Base-by-base conservation (phyloP, 2,329 filamentous ascomycete species). In the Drechslerella coelobrocha region DNA sequence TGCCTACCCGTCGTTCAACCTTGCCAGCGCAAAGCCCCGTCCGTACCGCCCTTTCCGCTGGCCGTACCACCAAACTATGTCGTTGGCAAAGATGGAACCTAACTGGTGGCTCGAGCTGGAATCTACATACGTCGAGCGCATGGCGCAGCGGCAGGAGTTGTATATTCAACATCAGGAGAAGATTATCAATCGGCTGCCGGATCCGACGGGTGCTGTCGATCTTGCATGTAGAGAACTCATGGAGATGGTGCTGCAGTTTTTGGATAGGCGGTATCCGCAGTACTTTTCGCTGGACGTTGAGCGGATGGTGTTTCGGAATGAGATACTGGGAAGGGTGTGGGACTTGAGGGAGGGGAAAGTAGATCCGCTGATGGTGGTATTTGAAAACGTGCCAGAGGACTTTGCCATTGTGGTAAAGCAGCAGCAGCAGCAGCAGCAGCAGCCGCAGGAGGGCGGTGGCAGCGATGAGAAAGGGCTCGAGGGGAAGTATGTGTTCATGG, bases 61-160 rank as follows among this genome's bases (percentile, higher is more conserved):
- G 91, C 81, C 83, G 0, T 96, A 95, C 76, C 90, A 94, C 77
- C 91, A 96, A 77, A 95, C 91, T 0, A 95, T 96, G 91, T 90
- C 90, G 1, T 81, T 93, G 7, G 87, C 84, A 45, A 95, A 91
- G 74, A 80, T 94, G 78, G 89, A 96, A 72, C 81, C 86, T 0
- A 88, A 95, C 77, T 96, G 88, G 85, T 96, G 91, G 91, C 81
- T 96, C n/a, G 91, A 96, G 79, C 83, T 96, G 1, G 90, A 94
- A 74, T 87, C 82, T 53, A 89, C 85, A 2, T 96, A 96, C 77
- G 80, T 79, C 48, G 75, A 82, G 0, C 85, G 88, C 21, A 87
- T 96, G 73, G 82, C 82, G 3, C 86, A 92, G 76, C 88, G 91
- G 17, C 84, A 86, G 75, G 80, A 79, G 0, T 82, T 95, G 0